Conservation (phyloP, 2,329 filamentous ascomycete genomes). For the Trichophyton mentagrophytes region DNA sequence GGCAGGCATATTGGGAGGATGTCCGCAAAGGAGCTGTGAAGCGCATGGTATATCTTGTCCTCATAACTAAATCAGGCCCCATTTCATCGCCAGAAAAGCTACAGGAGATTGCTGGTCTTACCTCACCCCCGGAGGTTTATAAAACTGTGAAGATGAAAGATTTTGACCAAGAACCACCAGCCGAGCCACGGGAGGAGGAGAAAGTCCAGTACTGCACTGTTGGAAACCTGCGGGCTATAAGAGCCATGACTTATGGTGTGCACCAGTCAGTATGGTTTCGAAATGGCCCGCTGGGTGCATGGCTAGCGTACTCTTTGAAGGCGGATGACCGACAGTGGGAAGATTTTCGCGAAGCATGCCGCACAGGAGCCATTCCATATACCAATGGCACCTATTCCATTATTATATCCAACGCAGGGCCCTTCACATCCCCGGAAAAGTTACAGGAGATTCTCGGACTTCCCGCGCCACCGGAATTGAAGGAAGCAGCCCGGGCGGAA, state of each 20-base stretch:
- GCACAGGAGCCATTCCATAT: background rate
- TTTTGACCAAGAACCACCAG: background rate
- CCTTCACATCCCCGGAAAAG: background rate
- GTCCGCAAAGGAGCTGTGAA: background rate
- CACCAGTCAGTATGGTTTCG: background rate
- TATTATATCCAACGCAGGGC: background rate
- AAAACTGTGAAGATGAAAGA: background rate
- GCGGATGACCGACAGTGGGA: background rate
- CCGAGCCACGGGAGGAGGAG: background rate
- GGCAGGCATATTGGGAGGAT: background rate
- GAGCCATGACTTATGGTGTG: background rate
- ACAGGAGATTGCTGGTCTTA: background rate
- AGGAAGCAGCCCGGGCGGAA: background rate
- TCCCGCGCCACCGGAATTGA: background rate
- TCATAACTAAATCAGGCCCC: background rate
- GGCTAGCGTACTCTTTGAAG: background rate
- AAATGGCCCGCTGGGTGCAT: background rate
- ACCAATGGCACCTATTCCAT: background rate
- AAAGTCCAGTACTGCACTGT: background rate
- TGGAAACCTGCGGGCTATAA: background rate
- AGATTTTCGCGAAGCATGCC: background rate
- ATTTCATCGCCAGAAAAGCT: background rate
- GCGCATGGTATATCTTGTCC: background rate
- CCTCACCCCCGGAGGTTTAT: background rate
- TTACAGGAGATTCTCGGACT: background rate